Evolutionary conservation across 2,329 filamentous ascomycete genomes (phyloP).

Genomic region (Colletotrichum sp.): DNA sequence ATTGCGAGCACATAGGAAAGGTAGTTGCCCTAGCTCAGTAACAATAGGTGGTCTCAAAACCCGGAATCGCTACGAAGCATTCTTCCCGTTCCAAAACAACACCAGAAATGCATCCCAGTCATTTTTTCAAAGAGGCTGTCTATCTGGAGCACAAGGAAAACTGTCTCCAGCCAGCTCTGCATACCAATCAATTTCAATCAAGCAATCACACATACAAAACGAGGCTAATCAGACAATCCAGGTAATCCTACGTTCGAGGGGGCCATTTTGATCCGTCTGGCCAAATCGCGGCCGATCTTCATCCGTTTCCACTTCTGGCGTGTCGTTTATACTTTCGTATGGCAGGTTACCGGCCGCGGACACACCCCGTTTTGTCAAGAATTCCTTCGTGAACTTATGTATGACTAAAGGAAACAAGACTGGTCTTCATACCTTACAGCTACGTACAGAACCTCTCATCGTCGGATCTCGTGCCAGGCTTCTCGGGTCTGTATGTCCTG

Average conservation of each 20-base stretch:
- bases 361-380: accelerated
- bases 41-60: not conserved
- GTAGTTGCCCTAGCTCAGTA: too few species aligned
- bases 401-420: not conserved
- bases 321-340: too few species aligned
- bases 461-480: not conserved
- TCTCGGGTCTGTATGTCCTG: not conserved
- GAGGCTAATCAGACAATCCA: not conserved
- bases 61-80: not conserved
- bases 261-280: not conserved
- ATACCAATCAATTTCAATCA: not conserved
- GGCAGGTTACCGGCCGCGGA: too few species aligned
- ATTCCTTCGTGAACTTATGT: too few species aligned
- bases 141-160: accelerated
- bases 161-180: accelerated
- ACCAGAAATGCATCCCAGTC: not conserved
- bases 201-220: not conserved
- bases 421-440: not conserved
- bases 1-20: not conserved
- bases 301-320: accelerated
- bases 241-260: accelerated
- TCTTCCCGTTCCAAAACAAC: not conserved
- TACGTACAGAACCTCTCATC: accelerated
- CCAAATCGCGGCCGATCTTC: not conserved
- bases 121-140: accelerated